A percentile compares a stretch with the other conserved stretches of the same genome.
Conservation (phyloP, 2,329 filamentous ascomycete species). For the Alternaria solani region DNA sequence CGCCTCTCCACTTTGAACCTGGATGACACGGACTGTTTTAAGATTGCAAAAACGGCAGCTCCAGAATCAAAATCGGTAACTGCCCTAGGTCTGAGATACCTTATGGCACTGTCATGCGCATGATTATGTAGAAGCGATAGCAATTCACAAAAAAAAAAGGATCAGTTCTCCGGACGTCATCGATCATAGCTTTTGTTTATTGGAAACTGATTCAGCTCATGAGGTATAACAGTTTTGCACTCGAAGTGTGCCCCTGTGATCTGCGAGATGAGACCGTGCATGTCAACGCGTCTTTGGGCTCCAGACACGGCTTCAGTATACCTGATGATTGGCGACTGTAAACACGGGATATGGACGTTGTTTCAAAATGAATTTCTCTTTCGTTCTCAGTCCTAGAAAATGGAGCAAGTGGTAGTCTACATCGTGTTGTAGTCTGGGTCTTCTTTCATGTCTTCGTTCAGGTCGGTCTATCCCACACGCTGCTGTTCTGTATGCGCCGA, state of each 20-base stretch:
- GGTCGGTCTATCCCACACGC: not conserved
- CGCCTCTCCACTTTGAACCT: conserved; percentile 6
- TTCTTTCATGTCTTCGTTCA: not conserved
- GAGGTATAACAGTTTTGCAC: not conserved
- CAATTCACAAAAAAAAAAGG: conserved; percentile 11
- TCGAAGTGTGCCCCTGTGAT: not conserved
- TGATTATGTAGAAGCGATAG: conserved; percentile 20
- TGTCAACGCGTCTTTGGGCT: not conserved
- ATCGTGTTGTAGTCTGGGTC: not conserved
- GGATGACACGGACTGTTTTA: conserved; percentile 6
- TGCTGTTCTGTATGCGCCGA: not conserved
- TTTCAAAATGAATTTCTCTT: not conserved
- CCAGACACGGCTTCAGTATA: not conserved
- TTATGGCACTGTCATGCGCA: conserved; percentile 1
- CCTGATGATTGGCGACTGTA: not conserved
- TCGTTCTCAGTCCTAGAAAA: not conserved
- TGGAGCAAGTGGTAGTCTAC: not conserved
- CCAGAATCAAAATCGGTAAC: conserved; percentile 2
- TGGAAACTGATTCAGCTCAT: not conserved
- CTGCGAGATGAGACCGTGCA: not conserved
- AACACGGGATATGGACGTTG: not conserved
- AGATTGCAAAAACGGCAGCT: conserved; percentile 2
- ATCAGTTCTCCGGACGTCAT: conserved; percentile 2
- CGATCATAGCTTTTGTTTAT: not conserved
- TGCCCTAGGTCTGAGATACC: not conserved